Conservation (phyloP, 2,329 filamentous ascomycete species). For the Colletotrichum graminicola region DNA sequence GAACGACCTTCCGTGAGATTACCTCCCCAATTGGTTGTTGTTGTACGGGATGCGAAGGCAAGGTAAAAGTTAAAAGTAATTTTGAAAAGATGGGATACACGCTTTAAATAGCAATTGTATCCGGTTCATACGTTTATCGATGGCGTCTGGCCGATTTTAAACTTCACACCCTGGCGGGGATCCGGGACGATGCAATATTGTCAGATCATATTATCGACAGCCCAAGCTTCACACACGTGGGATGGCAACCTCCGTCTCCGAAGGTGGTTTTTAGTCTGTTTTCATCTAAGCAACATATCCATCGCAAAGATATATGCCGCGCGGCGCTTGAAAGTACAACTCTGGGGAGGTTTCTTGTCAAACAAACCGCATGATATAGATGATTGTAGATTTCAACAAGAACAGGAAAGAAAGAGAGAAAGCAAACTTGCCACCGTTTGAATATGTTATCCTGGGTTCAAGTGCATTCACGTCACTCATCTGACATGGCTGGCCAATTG, state of each 20-base stretch:
- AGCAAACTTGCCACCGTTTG: neutral
- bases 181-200: constrained; percentile 3
- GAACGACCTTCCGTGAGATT: neutral
- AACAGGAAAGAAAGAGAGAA: neutral
- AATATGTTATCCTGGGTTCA: neutral
- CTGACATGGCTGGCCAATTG: too few species aligned
- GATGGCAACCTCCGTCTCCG: neutral
- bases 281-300: constrained; percentile 42
- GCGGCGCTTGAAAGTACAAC: accelerated
- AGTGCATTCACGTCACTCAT: neutral
- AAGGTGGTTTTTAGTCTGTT: neutral
- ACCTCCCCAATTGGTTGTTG: neutral
- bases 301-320: neutral
- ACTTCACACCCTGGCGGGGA: constrained; percentile 1
- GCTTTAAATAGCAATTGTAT: neutral
- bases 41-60: too few species aligned
- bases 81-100: neutral
- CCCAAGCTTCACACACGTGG: constrained; percentile 14
- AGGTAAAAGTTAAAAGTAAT: too few species aligned
- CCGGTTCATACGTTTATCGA: neutral
- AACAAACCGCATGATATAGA: too few species aligned
- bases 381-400: neutral
- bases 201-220: constrained; percentile 6
- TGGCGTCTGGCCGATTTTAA: neutral
- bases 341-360: accelerated